These are phyloP conservation scores for Zhuliangozyma blackwelliae DNA, from an alignment of 1,139 yeast species.

Conservation along the genomic window DNA sequence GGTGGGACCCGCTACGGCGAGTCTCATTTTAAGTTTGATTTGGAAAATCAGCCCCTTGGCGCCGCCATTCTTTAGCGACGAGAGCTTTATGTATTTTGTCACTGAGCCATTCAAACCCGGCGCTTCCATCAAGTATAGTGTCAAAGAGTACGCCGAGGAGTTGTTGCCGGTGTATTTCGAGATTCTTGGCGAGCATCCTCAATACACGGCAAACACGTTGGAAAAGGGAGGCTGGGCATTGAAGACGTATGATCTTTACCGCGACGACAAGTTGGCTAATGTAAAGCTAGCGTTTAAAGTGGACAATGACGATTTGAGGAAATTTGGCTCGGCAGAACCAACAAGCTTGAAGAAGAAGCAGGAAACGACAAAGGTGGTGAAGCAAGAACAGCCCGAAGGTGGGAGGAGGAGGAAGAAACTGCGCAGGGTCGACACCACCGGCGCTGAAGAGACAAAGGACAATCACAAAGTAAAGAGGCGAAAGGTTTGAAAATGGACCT, in stretches of 20 bases:
- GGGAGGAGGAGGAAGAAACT: not conserved
- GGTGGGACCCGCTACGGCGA: constrained; percentile 51
- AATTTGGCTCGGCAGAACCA: constrained; percentile 3
- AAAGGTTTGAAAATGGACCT: constrained; percentile 1
- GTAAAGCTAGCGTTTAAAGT: constrained; percentile 19
- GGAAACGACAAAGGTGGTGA: constrained; percentile 2
- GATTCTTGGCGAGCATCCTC: constrained; percentile 10
- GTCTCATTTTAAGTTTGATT: constrained; percentile 37
- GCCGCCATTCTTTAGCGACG: constrained; percentile 51
- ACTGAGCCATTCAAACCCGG: constrained; percentile 25
- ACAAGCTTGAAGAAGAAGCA: constrained; percentile 3
- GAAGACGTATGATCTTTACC: constrained; percentile 24
- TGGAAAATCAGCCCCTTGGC: constrained; percentile 19
- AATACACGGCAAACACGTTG: constrained; percentile 15
- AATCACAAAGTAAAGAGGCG: constrained; percentile 4
- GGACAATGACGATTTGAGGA: constrained; percentile 10
- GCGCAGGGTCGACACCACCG: not conserved
- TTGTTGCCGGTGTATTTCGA: constrained; percentile 22
- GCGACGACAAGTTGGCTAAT: constrained; percentile 22
- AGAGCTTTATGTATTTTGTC: constrained; percentile 36
- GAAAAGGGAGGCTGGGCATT: constrained; percentile 41
- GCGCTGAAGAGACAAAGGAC: constrained; percentile 1
- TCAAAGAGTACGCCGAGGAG: constrained; percentile 39
- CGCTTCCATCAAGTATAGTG: constrained; percentile 34
- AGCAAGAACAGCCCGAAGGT: not conserved